Conservation (phyloP, 2,329 filamentous ascomycete species). For the Mycosphaerella sp. region DNA sequence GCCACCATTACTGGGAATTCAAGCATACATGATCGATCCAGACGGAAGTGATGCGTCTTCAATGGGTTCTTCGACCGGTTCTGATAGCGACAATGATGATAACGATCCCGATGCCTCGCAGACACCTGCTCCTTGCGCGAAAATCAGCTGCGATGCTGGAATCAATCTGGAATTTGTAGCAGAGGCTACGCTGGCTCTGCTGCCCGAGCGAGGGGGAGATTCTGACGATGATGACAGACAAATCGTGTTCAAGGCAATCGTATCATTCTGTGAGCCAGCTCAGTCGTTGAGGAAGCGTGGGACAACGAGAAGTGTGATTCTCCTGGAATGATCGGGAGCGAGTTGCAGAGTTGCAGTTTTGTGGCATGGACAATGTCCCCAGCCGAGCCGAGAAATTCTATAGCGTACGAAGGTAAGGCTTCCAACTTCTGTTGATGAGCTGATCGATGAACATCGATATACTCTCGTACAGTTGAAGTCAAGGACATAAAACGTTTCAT, state of each 20-base stretch:
- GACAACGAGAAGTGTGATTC: slow-evolving; percentile 5
- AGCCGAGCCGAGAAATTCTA: too few relatives aligned
- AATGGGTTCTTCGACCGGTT: not conserved
- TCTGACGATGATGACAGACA: not conserved
- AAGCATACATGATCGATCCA: slow-evolving; percentile 19
- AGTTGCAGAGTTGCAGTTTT: too few relatives aligned
- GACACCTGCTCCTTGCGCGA: slow-evolving; percentile 15
- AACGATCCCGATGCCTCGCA: not conserved
- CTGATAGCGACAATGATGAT: not conserved
- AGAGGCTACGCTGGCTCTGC: slow-evolving; percentile 21
- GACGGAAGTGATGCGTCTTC: not conserved
- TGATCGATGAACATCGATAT: too few relatives aligned
- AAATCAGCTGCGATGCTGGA: slow-evolving; percentile 27
- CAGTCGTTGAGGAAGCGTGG: slow-evolving; percentile 17
- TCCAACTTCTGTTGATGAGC: too few relatives aligned
- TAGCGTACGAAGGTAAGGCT: too few relatives aligned
- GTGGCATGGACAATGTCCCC: too few relatives aligned
- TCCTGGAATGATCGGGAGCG: too few relatives aligned
- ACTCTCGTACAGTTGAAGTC: too few relatives aligned
- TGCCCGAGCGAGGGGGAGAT: not conserved
- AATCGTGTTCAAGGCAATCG: slow-evolving; percentile 26
- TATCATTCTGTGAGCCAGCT: slow-evolving; percentile 23
- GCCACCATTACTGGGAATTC: slow-evolving; percentile 24
- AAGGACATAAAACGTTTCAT: too few relatives aligned
- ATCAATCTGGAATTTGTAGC: slow-evolving; percentile 29